Evolutionary conservation across 108 stramenopile genomes (phyloP), one percentile per base, ranked within the genome.

Genomic region (Pseudonitzschia multiseries): DNA sequence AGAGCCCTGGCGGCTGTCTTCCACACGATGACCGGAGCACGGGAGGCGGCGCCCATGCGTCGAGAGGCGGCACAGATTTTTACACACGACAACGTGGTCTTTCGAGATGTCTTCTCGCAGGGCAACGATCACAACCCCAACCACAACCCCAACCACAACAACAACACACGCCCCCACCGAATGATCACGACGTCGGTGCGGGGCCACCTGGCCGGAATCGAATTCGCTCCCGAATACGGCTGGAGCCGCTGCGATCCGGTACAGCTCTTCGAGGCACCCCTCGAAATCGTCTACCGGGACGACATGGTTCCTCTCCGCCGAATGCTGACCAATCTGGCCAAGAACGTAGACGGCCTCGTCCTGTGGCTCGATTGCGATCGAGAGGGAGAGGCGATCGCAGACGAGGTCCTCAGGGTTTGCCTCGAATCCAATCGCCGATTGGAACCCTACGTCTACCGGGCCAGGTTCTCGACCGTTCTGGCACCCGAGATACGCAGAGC

Each of bases 361-460:
- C 79, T 99, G 40, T 99, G 99, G 99, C 77, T 98, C 29, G 99
- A 99, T 89, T 98, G 98, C 75, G 99, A 99, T 84, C 89, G 96
- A 26, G 99, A 99, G 81, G 99, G 97, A 56, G 97, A 97, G 79
- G 94, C 94, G 26, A 96, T 96, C 72, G 92, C 84, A 57, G 96
- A 89, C 70, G 98, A 99, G 80, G 97, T 99, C 53, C 78, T 84
- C 22, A 67, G 81, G 40, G 95, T 97, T 0, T 96, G 94, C 67
- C 53, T 90, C 31, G 71, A 74, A 22, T 72, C 74, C 24, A 92
- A 93, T 74, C 81, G 83, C 18, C 81, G 80, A 48, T 57, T 86
- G 29, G 73, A 76, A 54, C 65, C 66, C 57, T 31, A 77, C 40
- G 74, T 98, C 0, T 90, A 79, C 56, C 93, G 98, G 5, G 97